Evolutionary conservation across 495 filamentous ascomycete genomes (phyloP), one percentile per base, ranked within the genome.

Genomic region (Aspergillus bridgeri): DNA sequence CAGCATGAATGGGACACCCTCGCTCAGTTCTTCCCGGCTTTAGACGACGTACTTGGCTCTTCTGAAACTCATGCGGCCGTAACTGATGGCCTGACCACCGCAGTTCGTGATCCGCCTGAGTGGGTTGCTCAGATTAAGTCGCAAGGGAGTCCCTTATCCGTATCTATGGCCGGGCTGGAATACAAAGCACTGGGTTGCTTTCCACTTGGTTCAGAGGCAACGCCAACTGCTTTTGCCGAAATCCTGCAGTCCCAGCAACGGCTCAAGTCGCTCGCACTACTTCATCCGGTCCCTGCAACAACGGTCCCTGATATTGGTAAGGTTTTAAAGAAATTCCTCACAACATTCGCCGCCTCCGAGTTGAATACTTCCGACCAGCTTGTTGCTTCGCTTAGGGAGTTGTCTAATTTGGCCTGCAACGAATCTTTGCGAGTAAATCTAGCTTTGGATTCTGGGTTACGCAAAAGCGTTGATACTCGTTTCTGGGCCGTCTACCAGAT

Each of bases 401-500:
- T 78, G 17, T 64, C 68, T 0, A 61, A 67, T 19, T 38, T 73
- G 46, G 70, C 70, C 1, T 60, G 56, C 1, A 69, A 67, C 33
- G 68, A 70, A 5, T 45, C 51, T 8, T 49, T 78, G 38, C 69
- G 61, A 27, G 67, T 83, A 0, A 71, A 75, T 60, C 69, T 75
- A 25, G 79, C 79, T 1, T 64, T 85, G 18, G 79, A 85, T 56
- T 84, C 81, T 44, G 83, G 81, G 8, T 79, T 85, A 44, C 78
- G 77, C 48, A 79, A 75, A 17, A 72, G 67, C 17, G 57, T 69
- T 3, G 75, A 78, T 17, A 58, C 63, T 20, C 79, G 81, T 29
- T 84, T 84, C 59, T 85, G 82, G 83, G 77, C 75, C 18, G 76
- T 85, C 3, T 82, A 77, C 54, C 74, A 80, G 38, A 57, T 73